Conservation (phyloP, 176 grass and related monocot genomes). For the Lolium perenne region DNA sequence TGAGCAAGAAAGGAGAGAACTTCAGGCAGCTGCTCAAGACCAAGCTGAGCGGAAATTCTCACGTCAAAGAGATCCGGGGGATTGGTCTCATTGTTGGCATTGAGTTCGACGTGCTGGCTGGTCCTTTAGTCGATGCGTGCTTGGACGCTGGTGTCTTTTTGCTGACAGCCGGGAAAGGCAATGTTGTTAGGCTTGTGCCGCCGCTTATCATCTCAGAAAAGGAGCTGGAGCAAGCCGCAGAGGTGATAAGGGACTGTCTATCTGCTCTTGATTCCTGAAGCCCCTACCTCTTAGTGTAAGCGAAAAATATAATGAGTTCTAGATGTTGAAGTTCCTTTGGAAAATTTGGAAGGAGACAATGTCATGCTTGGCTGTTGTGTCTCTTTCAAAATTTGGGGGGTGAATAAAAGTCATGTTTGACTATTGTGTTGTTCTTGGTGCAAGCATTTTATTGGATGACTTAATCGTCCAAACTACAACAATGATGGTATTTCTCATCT, state of each 20-base stretch:
- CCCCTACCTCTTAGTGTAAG: slow-evolving; percentile 22
- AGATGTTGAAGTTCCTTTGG: slow-evolving; percentile 3
- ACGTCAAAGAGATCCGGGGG: slow-evolving; percentile 77
- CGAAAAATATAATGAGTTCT: slow-evolving; percentile 5
- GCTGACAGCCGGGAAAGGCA: slow-evolving; percentile 80
- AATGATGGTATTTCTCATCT: not conserved
- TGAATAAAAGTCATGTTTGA: not conserved
- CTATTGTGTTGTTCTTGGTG: not conserved
- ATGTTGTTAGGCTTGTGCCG: slow-evolving; percentile 83
- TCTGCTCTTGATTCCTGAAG: slow-evolving; percentile 55
- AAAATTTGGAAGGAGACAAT: slow-evolving; percentile 22
- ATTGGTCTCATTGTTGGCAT: slow-evolving; percentile 73
- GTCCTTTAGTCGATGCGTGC: slow-evolving; percentile 63
- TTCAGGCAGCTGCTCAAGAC: slow-evolving; percentile 71
- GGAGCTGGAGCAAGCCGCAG: slow-evolving; percentile 73
- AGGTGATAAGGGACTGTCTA: slow-evolving; percentile 69
- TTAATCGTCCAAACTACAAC: not conserved
- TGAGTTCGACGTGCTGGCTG: slow-evolving; percentile 70
- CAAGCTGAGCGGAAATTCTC: slow-evolving; percentile 60
- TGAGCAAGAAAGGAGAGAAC: slow-evolving; percentile 62
- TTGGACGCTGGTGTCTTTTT: slow-evolving; percentile 74
- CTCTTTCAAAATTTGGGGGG: slow-evolving; percentile 24
- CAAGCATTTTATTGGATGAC: not conserved
- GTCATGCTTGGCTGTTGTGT: slow-evolving; percentile 1
- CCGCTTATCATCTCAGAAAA: slow-evolving; percentile 75